Evolutionary conservation across 176 grass and related monocot genomes (phyloP).

Genomic region (Olyra latifolia): DNA sequence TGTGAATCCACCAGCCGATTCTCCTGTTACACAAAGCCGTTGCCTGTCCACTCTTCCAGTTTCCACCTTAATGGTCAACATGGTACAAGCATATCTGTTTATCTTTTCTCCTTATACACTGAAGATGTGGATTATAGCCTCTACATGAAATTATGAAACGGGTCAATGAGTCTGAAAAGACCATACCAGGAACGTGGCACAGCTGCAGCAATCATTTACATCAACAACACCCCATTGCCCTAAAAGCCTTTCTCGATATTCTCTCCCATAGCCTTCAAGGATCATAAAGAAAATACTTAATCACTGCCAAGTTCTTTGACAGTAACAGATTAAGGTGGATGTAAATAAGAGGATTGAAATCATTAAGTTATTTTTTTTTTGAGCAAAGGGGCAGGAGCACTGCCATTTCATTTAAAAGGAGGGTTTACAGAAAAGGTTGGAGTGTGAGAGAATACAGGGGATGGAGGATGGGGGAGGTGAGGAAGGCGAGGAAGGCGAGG

Average conservation of each 20-base stretch:
- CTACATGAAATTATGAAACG: not conserved
- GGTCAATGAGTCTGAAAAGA: slow-evolving; percentile 4
- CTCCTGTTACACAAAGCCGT: slow-evolving; percentile 78
- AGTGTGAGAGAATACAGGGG: no score
- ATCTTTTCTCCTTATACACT: slow-evolving; percentile 4
- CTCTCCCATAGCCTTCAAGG: slow-evolving; percentile 81
- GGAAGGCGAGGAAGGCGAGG: no score
- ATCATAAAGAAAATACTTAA: slow-evolving; percentile 5
- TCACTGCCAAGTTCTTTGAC: slow-evolving; percentile 1
- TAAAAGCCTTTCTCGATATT: slow-evolving; percentile 78
- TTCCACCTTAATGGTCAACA: slow-evolving; percentile 61
- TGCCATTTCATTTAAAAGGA: no score
- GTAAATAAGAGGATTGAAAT: slow-evolving; percentile 12
- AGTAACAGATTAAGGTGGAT: slow-evolving; percentile 15
- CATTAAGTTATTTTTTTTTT: no score
- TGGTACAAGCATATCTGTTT: not conserved
- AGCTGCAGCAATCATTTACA: slow-evolving; percentile 83
- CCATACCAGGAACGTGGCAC: slow-evolving; percentile 79
- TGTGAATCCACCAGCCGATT: slow-evolving; percentile 87
- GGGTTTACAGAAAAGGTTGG: no score
- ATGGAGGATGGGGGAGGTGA: no score
- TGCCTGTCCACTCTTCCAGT: slow-evolving; percentile 66
- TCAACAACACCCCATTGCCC: slow-evolving; percentile 85
- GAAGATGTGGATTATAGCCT: not conserved
- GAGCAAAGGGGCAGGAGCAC: no score